Percentiles rank a stretch among this genome's conserved stretches.
Evolutionary conservation across 306 rosid species (phyloP).

Genomic region (Psophocarpus tetragonolobus): DNA sequence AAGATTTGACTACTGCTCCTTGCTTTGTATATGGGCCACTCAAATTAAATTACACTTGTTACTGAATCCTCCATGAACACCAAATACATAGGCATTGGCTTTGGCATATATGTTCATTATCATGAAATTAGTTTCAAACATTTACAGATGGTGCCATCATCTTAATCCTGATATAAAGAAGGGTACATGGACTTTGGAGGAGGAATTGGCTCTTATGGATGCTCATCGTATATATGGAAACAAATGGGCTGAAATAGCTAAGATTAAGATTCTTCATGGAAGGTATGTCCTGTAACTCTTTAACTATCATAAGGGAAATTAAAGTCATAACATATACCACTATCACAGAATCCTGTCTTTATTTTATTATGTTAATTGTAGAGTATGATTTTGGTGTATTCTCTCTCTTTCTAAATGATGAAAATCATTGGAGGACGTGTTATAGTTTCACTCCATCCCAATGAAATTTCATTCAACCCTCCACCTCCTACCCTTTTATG

Average conservation of each 20-base stretch:
- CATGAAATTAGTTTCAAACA: slow-evolving; percentile 11
- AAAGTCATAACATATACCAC: background rate
- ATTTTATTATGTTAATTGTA: background rate
- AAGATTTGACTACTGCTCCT: slow-evolving; percentile 1
- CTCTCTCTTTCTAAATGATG: background rate
- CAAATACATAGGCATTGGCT: background rate
- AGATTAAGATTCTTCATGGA: slow-evolving; percentile 78
- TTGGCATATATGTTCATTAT: background rate
- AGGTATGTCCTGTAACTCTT: slow-evolving; percentile 57
- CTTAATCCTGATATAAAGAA: slow-evolving; percentile 90
- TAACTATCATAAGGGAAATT: slow-evolving; percentile 11
- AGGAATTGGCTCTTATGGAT: slow-evolving; percentile 84
- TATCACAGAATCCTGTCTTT: slow-evolving; percentile 14
- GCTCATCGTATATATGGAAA: slow-evolving; percentile 84
- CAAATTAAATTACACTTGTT: background rate
- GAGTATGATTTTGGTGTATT: slow-evolving; percentile 1
- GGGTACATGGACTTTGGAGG: slow-evolving; percentile 90
- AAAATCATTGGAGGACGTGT: slow-evolving; percentile 6
- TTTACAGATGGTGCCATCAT: slow-evolving; percentile 96
- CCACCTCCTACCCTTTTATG: background rate
- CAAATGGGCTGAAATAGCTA: slow-evolving; percentile 98
- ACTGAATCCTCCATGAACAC: background rate
- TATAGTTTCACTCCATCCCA: background rate
- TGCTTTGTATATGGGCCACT: slow-evolving; percentile 1
- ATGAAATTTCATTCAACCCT: background rate